A percentile compares a stretch with the other conserved stretches of the same genome.
phyloP scores from a whole-genome alignment of 2,329 filamentous ascomycete genomes.

The Sclerotinia borealis region DNA sequence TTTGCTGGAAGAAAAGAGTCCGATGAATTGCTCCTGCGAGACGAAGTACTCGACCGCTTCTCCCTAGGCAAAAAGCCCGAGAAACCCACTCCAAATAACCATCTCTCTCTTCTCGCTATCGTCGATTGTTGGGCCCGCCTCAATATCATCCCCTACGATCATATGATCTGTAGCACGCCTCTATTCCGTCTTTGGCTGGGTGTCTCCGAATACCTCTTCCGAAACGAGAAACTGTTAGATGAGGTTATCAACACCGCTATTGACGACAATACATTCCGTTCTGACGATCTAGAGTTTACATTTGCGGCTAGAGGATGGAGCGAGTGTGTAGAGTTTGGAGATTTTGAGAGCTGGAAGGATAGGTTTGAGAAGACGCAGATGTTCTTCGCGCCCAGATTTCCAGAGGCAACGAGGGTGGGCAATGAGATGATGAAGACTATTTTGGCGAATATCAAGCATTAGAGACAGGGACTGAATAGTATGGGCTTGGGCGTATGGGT shows the following conservation, averaged over 20 bases:
- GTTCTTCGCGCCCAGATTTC: constrained; percentile 88
- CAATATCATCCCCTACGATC: constrained; percentile 92
- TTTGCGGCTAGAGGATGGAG: constrained; percentile 96
- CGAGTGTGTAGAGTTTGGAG: constrained; percentile 82
- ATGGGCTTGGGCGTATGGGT: background rate
- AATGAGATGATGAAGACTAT: constrained; percentile 98
- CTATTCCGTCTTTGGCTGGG: constrained; percentile 94
- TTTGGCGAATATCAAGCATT: constrained; percentile 63
- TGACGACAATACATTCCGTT: constrained; percentile 85
- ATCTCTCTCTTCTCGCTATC: constrained; percentile 88
- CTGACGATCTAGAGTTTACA: constrained; percentile 93
- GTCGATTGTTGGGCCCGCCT: constrained; percentile 97
- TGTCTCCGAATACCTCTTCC: constrained; percentile 94
- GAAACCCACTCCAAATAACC: constrained; percentile 74
- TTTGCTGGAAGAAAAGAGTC: constrained; percentile 49
- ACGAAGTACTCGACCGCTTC: constrained; percentile 83
- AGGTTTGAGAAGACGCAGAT: constrained; percentile 83
- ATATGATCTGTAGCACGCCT: constrained; percentile 99
- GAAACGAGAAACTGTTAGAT: constrained; percentile 72
- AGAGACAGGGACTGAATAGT: background rate
- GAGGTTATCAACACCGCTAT: constrained; percentile 82
- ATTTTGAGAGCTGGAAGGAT: constrained; percentile 89
- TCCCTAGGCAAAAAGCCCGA: constrained; percentile 63
- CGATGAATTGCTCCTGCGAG: constrained; percentile 62
- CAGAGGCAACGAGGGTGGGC: constrained; percentile 78